Percentiles rank a stretch among this genome's conserved stretches.
Evolutionary conservation across 352 stramenopile genomes (phyloP).

Genomic region (Globisporangium nunn): DNA sequence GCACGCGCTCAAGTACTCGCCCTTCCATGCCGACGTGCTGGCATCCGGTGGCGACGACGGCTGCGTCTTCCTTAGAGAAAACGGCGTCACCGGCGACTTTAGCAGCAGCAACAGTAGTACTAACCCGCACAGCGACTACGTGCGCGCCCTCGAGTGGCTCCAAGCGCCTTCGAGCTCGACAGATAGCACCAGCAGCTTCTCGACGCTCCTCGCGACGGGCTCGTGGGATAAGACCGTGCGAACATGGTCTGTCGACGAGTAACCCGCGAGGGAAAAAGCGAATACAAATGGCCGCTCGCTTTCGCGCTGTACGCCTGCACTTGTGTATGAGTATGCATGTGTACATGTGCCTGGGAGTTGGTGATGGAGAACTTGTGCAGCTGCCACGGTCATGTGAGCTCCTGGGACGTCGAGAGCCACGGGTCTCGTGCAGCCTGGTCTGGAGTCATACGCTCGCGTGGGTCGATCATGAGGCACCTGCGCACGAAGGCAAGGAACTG

Average conservation of each 20-base stretch:
- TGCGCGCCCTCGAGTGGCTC: slow-evolving; percentile 65
- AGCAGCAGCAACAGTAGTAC: not conserved
- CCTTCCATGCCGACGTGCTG: slow-evolving; percentile 46
- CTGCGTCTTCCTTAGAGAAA: slow-evolving; percentile 30
- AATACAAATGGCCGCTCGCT: not conserved
- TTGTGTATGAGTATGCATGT: too few species aligned
- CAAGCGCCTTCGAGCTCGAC: slow-evolving; percentile 8
- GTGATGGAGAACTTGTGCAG: too few species aligned
- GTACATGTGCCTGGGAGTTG: too few species aligned
- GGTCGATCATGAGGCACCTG: slow-evolving; percentile 68
- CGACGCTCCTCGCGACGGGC: slow-evolving; percentile 31
- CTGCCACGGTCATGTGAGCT: not conserved
- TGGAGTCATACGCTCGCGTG: slow-evolving; percentile 43
- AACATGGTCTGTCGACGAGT: slow-evolving; percentile 26
- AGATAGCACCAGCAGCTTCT: slow-evolving; percentile 3
- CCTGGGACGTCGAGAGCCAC: slow-evolving; percentile 30
- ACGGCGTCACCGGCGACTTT: slow-evolving; percentile 8
- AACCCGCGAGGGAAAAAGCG: not conserved
- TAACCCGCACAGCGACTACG: slow-evolving; percentile 53
- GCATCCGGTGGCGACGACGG: slow-evolving; percentile 62
- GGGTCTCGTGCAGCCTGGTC: slow-evolving; percentile 49
- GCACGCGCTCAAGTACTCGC: slow-evolving; percentile 63
- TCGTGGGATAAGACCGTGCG: slow-evolving; percentile 64
- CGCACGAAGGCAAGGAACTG: slow-evolving; percentile 54
- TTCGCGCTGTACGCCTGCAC: too few species aligned